Evolutionary conservation across 2,329 filamentous ascomycete species (phyloP).

Genomic region (Alternaria arborescens): DNA sequence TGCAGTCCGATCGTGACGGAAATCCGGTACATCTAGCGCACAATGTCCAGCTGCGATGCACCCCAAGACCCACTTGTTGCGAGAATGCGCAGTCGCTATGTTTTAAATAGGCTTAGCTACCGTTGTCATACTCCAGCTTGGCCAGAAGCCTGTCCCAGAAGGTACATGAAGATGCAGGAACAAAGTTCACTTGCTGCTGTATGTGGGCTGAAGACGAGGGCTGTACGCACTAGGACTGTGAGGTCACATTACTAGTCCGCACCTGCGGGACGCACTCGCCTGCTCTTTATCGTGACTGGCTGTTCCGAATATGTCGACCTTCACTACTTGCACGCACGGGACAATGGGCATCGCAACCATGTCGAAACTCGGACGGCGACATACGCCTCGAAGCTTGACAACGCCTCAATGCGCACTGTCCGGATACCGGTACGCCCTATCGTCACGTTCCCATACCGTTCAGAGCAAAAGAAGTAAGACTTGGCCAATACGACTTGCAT

Average conservation of each 20-base stretch:
- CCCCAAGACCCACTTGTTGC: constrained; percentile 11
- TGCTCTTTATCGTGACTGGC: constrained; percentile 8
- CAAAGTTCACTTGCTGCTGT: constrained; percentile 15
- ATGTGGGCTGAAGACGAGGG: constrained; percentile 3
- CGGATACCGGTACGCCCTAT: constrained; percentile 2
- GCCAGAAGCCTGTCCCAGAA: constrained; percentile 18
- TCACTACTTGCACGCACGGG: constrained; percentile 21
- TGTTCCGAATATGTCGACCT: constrained; percentile 23
- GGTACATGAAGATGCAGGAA: constrained; percentile 29
- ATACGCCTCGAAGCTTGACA: constrained; percentile 11
- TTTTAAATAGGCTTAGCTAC: constrained; percentile 30
- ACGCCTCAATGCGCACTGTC: constrained; percentile 8
- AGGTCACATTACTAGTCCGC: background rate
- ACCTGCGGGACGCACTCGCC: constrained; percentile 2
- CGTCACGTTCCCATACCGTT: constrained; percentile 1
- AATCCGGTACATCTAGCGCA: constrained; percentile 20
- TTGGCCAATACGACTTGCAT: constrained; percentile 29
- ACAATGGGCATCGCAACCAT: constrained; percentile 10
- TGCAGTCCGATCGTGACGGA: constrained; percentile 16
- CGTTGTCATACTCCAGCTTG: constrained; percentile 32
- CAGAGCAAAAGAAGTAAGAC: constrained; percentile 11
- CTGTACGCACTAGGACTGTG: constrained; percentile 2
- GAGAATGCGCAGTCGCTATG: constrained; percentile 30
- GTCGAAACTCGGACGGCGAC: constrained; percentile 33
- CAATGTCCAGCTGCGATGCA: constrained; percentile 27